These are phyloP conservation scores for Rhododendron ovatum DNA, from an alignment of 148 eudicot genomes.

Conservation along the genomic window DNA sequence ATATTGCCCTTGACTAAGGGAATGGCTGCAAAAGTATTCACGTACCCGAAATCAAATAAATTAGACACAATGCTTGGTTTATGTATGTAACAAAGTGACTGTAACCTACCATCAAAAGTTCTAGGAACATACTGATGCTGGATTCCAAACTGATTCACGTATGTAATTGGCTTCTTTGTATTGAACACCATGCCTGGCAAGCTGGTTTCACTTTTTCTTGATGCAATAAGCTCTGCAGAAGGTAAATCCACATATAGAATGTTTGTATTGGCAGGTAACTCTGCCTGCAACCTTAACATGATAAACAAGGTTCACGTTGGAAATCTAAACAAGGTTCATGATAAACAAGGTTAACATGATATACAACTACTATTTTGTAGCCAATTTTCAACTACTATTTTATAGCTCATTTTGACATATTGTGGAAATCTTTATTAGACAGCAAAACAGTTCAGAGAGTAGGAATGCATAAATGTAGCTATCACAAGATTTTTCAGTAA, in stretches of 20 bases:
- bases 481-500: neutral
- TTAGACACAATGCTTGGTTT: neutral
- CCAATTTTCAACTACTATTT: neutral
- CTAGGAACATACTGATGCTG: conserved; percentile 53
- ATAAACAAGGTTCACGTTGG: conserved; percentile 25
- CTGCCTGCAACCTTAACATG: conserved; percentile 63
- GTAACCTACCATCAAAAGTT: neutral
- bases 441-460: neutral
- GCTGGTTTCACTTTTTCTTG: conserved; percentile 59
- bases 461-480: neutral
- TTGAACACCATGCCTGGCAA: conserved; percentile 93
- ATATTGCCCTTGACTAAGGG: neutral
- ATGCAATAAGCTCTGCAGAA: conserved; percentile 78
- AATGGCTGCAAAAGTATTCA: neutral
- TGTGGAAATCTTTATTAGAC: neutral
- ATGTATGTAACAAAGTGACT: neutral
- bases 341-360: too few species aligned
- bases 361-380: neutral
- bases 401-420: neutral
- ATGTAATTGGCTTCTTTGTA: conserved; percentile 74
- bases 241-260: conserved; percentile 86
- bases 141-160: conserved; percentile 69
- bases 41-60: neutral
- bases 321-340: neutral
- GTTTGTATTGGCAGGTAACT: conserved; percentile 95